Base-by-base conservation (phyloP, 2,329 filamentous ascomycete genomes). In the Claviceps humidiphila region DNA sequence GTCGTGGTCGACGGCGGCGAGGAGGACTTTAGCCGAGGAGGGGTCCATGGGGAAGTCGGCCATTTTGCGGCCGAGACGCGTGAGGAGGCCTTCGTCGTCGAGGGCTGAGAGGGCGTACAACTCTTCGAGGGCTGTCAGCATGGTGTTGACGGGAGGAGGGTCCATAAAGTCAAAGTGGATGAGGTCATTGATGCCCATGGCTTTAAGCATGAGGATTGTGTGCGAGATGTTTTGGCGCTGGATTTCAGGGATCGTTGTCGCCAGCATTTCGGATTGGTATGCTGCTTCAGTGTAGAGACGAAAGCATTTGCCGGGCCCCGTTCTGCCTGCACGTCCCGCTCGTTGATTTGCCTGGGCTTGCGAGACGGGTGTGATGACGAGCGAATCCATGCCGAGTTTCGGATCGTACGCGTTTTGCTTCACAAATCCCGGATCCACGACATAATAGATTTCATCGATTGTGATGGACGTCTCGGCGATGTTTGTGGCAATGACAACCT, bases 101-200 rank as follows among this genome's bases (percentile, higher is more conserved):
- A 98, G 75, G 0, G 91, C 91, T 3, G 85, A 89, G 11, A 98
- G 74, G 0, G 89, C 89, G 63, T 98, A 98, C 0, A 98, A 75
- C 64, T 97, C 93, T 69, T 98, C 94, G 3, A 98, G 74, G 0
- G 93, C 93, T 49, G 89, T 95, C 57, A 98, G 78, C 89, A 97
- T 96, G 13, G 93, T 97, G 62, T 97, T 96, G 34, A 93, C 93
- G 0, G 93, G 93, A 0, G 93, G 93, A 0, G 93, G 90, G 62
- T 98, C 93, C 91, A 98, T 97, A 62, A 98, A 98, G 69, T 97
- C 91, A 62, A 98, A 98, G 64, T 95, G 89, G 13, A 98, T 76
- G 1, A 98, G 74, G 64, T 98, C 93, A 63, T 98, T 97, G 68
- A 98, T 97, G 3, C 94, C 93, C 89, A 98, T 97, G 0, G 93